Evolutionary conservation across 345 rosid genomes (phyloP).

Genomic region (Linum tenue): DNA sequence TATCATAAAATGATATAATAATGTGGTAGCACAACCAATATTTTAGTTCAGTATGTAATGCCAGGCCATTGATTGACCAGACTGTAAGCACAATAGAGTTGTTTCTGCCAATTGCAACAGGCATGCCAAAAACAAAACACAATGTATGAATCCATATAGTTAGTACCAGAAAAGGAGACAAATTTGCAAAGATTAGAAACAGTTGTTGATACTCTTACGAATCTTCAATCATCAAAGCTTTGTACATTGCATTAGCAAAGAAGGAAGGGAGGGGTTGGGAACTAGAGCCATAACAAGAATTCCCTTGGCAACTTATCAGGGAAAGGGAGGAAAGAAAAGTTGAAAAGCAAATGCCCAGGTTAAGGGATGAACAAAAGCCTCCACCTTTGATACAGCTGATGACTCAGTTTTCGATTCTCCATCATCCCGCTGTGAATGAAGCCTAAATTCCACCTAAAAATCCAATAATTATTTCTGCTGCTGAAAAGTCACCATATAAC

Average conservation of each 20-base stretch:
- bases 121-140: constrained; percentile 14
- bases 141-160: not conserved
- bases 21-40: not conserved
- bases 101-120: no score
- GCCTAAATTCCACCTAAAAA: constrained; percentile 36
- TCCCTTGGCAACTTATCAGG: no score
- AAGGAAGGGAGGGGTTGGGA: no score
- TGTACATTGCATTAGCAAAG: no score
- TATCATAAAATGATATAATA: no score
- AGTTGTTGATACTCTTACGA: no score
- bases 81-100: not conserved
- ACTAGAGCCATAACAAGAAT: no score
- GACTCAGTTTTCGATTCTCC: constrained; percentile 39
- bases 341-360: no score
- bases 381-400: constrained; percentile 40
- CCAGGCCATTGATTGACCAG: not conserved
- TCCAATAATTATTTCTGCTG: constrained; percentile 31
- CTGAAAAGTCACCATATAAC: constrained; percentile 37
- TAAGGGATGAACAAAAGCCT: not conserved
- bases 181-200: no score
- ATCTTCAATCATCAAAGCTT: no score
- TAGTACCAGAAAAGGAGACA: not conserved
- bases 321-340: no score
- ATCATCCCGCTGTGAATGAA: constrained; percentile 44
- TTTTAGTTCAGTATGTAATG: not conserved